phyloP scores from a whole-genome alignment of 2,329 filamentous ascomycete species.

The Claviceps sorghi region DNA sequence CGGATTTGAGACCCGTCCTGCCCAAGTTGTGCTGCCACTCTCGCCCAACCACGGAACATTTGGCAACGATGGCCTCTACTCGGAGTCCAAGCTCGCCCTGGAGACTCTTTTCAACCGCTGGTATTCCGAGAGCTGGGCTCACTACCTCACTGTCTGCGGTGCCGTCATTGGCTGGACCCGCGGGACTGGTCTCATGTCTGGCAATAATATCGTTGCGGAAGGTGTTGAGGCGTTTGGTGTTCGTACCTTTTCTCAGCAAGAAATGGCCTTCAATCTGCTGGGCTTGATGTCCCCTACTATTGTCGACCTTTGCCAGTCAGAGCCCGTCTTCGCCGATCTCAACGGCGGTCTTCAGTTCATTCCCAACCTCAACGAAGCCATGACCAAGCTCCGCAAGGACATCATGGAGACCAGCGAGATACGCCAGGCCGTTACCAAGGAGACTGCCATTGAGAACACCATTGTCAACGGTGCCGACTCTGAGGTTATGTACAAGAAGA shows the following conservation, averaged over 20 bases:
- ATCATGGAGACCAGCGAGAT: constrained; percentile 93
- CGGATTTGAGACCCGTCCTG: constrained; percentile 87
- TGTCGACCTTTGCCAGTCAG: constrained; percentile 86
- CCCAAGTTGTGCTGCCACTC: constrained; percentile 87
- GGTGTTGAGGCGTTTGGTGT: constrained; percentile 94
- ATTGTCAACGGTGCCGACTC: constrained; percentile 89
- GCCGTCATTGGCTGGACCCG: constrained; percentile 98
- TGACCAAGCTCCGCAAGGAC: constrained; percentile 85
- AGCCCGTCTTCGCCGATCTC: constrained; percentile 92
- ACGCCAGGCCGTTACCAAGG: constrained; percentile 83
- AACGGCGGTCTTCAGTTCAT: constrained; percentile 98
- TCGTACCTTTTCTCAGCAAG: constrained; percentile 95
- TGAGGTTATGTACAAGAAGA: constrained; percentile 88
- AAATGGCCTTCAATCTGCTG: constrained; percentile 98
- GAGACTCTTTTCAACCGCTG: constrained; percentile 98
- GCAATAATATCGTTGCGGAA: constrained; percentile 94
- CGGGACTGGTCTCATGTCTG: constrained; percentile 93
- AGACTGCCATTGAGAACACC: constrained; percentile 93
- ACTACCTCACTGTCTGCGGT: constrained; percentile 96
- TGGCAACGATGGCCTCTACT: constrained; percentile 93
- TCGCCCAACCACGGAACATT: constrained; percentile 98
- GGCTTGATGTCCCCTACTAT: constrained; percentile 90
- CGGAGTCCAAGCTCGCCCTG: constrained; percentile 90
- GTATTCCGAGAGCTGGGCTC: constrained; percentile 94
- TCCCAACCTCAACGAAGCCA: constrained; percentile 83